These are phyloP conservation scores for Vitis hybrid DNA, from an alignment of 177 flowering plant species.

Conservation along the genomic window DNA sequence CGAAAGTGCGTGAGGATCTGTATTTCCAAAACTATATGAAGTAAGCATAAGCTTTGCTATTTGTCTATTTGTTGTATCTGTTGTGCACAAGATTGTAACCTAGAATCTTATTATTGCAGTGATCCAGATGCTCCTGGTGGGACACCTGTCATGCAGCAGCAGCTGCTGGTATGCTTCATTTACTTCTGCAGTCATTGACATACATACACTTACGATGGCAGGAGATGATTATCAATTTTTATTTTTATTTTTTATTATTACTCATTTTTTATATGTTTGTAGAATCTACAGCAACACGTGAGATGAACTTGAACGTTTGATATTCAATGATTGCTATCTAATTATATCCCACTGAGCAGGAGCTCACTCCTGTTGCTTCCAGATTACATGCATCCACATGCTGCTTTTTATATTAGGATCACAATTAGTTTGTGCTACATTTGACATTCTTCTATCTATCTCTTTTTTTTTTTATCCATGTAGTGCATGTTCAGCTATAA, in stretches of 20 bases:
- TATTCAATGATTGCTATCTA: too few species aligned
- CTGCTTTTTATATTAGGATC: too few species aligned
- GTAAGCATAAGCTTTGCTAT: constrained; percentile 41
- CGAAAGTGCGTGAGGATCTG: constrained; percentile 91
- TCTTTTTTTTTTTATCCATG: too few species aligned
- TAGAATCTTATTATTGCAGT: constrained; percentile 29
- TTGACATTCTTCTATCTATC: too few species aligned
- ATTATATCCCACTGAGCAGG: too few species aligned
- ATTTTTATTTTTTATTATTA: background rate
- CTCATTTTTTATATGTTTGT: too few species aligned
- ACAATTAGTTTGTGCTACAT: too few species aligned
- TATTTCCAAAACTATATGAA: constrained; percentile 96
- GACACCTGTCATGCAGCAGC: constrained; percentile 87
- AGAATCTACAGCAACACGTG: too few species aligned
- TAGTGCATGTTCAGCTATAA: too few species aligned
- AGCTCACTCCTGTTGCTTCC: too few species aligned
- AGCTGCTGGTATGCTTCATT: constrained; percentile 50
- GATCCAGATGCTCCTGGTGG: constrained; percentile 98
- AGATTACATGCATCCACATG: too few species aligned
- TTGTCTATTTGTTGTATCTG: background rate
- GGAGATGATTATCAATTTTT: background rate
- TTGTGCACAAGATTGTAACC: background rate
- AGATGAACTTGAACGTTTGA: too few species aligned
- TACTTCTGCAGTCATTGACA: background rate
- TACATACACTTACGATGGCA: background rate